Evolutionary conservation across 345 rosid genomes (phyloP), one percentile per base, ranked within the genome.

Genomic region (Gossypium mustelinum): DNA sequence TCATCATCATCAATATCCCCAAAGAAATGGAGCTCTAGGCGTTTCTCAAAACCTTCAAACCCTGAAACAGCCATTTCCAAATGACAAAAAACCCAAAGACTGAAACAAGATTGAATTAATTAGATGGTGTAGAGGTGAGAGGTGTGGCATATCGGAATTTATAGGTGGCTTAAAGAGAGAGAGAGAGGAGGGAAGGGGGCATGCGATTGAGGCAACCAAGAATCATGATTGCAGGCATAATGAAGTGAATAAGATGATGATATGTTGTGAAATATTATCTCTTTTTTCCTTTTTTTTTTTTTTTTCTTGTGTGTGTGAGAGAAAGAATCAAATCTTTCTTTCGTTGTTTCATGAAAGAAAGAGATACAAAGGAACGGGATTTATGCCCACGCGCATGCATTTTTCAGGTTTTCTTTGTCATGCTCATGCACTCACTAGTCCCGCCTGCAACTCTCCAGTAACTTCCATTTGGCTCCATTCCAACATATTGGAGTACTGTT

Each of bases 131-230:
- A 57, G 77, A 79, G 83, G 79, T 83, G 82, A 63, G 81, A 70
- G 84, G 73, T 68, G 78, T 73, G 54, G 74, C 45, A 75, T 54
- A 67, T 39, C 77, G 63, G 27, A 24, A 22, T 58, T 58, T 58
- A 58, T 58, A 58, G 63, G 63, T 58, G 63, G 63, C 5, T 11
- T 58, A 18, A 24, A 58, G 63, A 24, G 39, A 13, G 34, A 27
- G 54, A 50, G 6, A 50, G 54, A 2, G 54, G n/a, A 17, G 17
- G 55, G 17, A 7, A 18, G 70, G 76, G 89, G 87, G 98, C 99
- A 93, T 93, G 99, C 97, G 97, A 92, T 88, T 86, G 90, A 88
- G 90, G 97, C 92, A 88, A 91, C 97, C 96, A 88, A 87, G 87
- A 90, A 89, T 89, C 91, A 95, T 95, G 88, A 95, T 95, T 90